These are phyloP conservation scores for Kazachstania viticola DNA, from an alignment of 805 yeast genomes.

Conservation along the genomic window DNA sequence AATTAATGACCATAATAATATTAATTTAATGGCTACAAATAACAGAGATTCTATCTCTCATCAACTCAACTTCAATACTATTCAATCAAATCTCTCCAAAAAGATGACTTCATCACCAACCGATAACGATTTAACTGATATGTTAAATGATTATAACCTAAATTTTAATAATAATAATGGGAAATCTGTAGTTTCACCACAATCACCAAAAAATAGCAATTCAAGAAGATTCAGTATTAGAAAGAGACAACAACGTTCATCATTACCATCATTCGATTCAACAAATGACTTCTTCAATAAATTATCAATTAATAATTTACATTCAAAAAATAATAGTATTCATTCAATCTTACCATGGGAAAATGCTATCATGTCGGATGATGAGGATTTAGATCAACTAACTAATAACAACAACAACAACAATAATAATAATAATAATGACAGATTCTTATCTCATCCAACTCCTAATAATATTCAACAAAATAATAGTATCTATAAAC, in stretches of 20 bases:
- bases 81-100: background rate
- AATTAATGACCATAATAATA: constrained; percentile 3
- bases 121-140: constrained; percentile 16
- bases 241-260: constrained; percentile 16
- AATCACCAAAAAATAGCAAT: constrained; percentile 2
- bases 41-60: constrained; percentile 23
- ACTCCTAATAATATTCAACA: background rate
- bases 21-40: constrained; percentile 5
- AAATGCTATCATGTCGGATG: constrained; percentile 1
- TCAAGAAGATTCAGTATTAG: constrained; percentile 13
- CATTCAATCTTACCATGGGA: constrained; percentile 2
- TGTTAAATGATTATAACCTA: constrained; percentile 18
- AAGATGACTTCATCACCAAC: constrained; percentile 4
- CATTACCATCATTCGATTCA: constrained; percentile 19
- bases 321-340: too few relatives aligned
- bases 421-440: background rate
- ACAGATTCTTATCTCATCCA: background rate
- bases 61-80: constrained; percentile 20
- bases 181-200: constrained; percentile 2
- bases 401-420: background rate
- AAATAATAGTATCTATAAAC: background rate
- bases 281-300: constrained; percentile 14
- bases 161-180: constrained; percentile 6
- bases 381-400: background rate
- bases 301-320: constrained; percentile 10